Evolutionary conservation across 2,329 filamentous ascomycete genomes (phyloP), one percentile per base, ranked within the genome.

Genomic region (Pseudonectria foliicola): DNA sequence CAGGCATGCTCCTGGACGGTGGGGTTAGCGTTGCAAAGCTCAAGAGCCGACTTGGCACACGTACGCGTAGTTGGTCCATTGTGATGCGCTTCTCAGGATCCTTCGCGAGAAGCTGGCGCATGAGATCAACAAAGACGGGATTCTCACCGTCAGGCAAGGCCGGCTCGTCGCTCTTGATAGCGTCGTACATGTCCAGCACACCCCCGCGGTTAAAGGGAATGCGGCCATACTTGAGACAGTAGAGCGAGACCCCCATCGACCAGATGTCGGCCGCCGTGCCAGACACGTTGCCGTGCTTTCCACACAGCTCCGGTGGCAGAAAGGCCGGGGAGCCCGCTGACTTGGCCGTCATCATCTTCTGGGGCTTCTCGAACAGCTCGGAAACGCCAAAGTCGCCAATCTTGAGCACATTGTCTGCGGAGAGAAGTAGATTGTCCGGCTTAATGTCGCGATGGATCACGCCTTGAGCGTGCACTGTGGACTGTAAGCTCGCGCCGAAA

Each of bases 371-470:
- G 49, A 98, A 98, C 80, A 98, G 95, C 56, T 98, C 90, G 1
- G 90, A 96, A 7, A 96, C 92, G n/a, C 92, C 92, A 68, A 98
- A 98, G 60, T 96, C 92, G 34, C 94, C 88, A 45, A 98, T 83
- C 59, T 96, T 98, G 34, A 98, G 75, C n/a, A 95, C 80, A 51
- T 96, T 84, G 36, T 95, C 89, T 25, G 82, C 75, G 0, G 88
- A 95, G 26, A 98, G 68, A 7, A 98, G 73, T 34, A 94, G 82
- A 50, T 98, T 98, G 59, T 96, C 92, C 0, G 92, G 92, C 62
- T 98, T 98, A 66, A 98, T 95, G 54, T 98, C 92, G 34, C 92
- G 79, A 59, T 98, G 92, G 12, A 95, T 85, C 46, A 96, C 85
- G 7, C 90, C 89, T 61, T 96, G 92, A 1, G 85, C 82, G 62